Evolutionary conservation across 1,284 basidiomycete genomes (phyloP).

Genomic region (Trichosporon faecale): DNA sequence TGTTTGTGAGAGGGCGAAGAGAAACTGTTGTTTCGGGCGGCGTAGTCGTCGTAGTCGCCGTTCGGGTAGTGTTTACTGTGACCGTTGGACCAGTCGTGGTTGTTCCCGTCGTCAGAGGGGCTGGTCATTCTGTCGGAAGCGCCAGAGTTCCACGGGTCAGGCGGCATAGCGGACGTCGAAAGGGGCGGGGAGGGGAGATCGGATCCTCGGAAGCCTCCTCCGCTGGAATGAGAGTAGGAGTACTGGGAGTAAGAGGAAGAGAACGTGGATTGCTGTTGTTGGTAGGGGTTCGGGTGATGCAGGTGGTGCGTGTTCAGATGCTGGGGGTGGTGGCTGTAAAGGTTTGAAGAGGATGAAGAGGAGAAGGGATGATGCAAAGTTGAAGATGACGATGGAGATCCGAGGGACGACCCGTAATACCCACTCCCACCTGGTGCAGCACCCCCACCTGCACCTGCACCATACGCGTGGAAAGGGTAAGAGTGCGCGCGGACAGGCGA

Average conservation of each 20-base stretch:
- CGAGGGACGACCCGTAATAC: neutral
- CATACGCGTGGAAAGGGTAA: slow-evolving; percentile 17
- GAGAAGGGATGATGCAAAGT: slow-evolving; percentile 7
- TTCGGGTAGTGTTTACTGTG: neutral
- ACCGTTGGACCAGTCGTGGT: slow-evolving; percentile 4
- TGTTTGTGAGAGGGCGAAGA: neutral
- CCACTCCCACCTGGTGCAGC: neutral
- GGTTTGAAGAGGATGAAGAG: slow-evolving; percentile 5
- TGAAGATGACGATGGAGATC: slow-evolving; percentile 6
- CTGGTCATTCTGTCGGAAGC: neutral
- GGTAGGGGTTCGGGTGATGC: slow-evolving; percentile 5
- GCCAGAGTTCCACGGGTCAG: slow-evolving; percentile 10
- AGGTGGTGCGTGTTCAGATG: neutral
- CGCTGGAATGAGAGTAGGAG: slow-evolving; percentile 13
- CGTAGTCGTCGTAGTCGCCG: slow-evolving; percentile 15
- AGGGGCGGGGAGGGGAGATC: slow-evolving; percentile 26
- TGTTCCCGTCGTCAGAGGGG: neutral
- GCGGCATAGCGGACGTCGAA: slow-evolving; percentile 22
- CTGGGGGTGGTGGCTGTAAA: neutral
- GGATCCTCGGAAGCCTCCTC: slow-evolving; percentile 9
- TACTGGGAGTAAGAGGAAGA: slow-evolving; percentile 2
- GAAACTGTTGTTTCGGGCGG: neutral
- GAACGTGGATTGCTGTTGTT: neutral
- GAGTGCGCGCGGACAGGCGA: slow-evolving; percentile 27
- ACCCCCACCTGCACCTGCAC: neutral